Evolutionary conservation across 306 rosid genomes (phyloP).

Genomic region (Prunus mira): DNA sequence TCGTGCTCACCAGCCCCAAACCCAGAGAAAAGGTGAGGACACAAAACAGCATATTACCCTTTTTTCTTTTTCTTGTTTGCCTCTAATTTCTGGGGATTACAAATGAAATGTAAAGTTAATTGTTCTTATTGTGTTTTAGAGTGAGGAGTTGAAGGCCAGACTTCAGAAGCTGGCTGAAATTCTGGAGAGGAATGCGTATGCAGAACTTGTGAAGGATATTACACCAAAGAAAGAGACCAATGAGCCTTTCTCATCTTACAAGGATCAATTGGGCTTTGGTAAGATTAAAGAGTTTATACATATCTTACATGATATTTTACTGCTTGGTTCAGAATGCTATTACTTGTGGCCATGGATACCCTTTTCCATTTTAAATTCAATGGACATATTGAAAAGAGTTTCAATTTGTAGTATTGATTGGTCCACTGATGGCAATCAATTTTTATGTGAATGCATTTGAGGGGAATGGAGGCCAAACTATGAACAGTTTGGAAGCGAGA

Average conservation of each 20-base stretch:
- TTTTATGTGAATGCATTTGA: neutral
- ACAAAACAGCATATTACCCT: neutral
- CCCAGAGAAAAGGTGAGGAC: slow-evolving; percentile 70
- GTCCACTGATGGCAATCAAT: neutral
- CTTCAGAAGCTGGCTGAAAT: slow-evolving; percentile 59
- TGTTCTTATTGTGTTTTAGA: slow-evolving; percentile 32
- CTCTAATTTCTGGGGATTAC: neutral
- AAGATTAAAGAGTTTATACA: slow-evolving; percentile 4
- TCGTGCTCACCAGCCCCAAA: slow-evolving; percentile 65
- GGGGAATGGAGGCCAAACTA: neutral
- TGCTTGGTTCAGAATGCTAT: neutral
- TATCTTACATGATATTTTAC: neutral
- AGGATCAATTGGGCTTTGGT: slow-evolving; percentile 88
- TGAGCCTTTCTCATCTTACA: slow-evolving; percentile 90
- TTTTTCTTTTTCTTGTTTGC: neutral
- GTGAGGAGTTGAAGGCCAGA: slow-evolving; percentile 81
- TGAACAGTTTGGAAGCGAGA: neutral
- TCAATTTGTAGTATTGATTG: neutral
- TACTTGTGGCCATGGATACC: neutral
- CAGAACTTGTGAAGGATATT: slow-evolving; percentile 82
- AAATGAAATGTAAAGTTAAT: neutral
- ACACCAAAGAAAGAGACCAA: slow-evolving; percentile 40
- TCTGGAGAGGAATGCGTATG: slow-evolving; percentile 80
- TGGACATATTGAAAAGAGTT: neutral
- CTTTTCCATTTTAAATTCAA: neutral